Evolutionary conservation across 257 asterid species (phyloP).

Genomic region (Rhazya stricta): DNA sequence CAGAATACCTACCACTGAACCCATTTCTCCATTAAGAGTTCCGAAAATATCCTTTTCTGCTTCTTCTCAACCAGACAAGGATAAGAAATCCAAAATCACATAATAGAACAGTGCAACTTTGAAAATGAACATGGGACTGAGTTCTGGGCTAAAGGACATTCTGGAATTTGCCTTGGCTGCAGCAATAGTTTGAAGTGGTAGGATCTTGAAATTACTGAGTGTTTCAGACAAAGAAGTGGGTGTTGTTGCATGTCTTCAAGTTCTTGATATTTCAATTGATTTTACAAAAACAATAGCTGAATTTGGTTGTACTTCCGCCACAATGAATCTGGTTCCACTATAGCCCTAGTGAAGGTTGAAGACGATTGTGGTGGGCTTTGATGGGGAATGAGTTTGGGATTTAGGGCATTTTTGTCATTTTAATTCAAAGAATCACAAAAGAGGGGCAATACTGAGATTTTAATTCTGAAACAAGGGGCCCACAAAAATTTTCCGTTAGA

Average conservation of each 20-base stretch:
- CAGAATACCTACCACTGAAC: not conserved
- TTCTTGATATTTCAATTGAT: conserved; percentile 1
- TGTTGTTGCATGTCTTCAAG: not conserved
- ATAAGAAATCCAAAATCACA: not conserved
- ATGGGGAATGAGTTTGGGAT: too few relatives aligned
- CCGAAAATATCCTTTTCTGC: not conserved
- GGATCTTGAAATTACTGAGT: not conserved
- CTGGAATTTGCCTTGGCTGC: not conserved
- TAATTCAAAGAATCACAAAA: too few relatives aligned
- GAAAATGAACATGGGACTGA: not conserved
- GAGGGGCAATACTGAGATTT: too few relatives aligned
- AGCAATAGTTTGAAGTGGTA: not conserved
- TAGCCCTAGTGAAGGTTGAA: too few relatives aligned
- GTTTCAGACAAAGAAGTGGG: not conserved
- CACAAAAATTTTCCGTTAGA: too few relatives aligned
- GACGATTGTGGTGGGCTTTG: too few relatives aligned
- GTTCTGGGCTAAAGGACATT: not conserved
- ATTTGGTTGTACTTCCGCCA: too few relatives aligned
- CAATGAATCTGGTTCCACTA: too few relatives aligned
- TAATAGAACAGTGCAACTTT: too few relatives aligned
- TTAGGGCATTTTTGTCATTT: too few relatives aligned
- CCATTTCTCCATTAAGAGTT: too few relatives aligned
- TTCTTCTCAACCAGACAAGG: not conserved
- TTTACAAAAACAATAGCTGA: not conserved
- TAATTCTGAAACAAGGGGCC: too few relatives aligned